Evolutionary conservation across 75 land plant genomes (phyloP), one percentile per base, ranked within the genome.

Genomic region (Cryptomeria japonica): DNA sequence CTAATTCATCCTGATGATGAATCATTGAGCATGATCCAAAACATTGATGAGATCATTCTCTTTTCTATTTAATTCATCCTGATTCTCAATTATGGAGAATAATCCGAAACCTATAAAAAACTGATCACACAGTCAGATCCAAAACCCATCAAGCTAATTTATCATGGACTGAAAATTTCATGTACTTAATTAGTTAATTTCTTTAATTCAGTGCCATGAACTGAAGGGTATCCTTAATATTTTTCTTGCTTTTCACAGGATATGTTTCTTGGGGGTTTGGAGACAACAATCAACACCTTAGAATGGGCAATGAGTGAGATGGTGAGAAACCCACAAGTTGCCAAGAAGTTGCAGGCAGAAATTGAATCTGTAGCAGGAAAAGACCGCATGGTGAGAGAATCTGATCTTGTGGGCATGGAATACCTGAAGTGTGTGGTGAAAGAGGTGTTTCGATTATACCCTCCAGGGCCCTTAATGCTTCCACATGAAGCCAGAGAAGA

Each of bases 281-380:
- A 90, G n/a, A 88, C 90, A 5, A 37, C 90, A 38, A 88, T 87
- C 1, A 44, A 61, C 68, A 85, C 86, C 12, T 86, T 32, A 18
- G 91, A 90, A 31, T 90, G 91, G 91, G 85, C 88, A 11, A 90
- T 90, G 91, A 68, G 87, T 51, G 91, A 90, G 77, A 44, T 90
- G 85, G 46, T 90, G 47, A 84, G 87, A 39, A 86, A 88, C 55
- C 91, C 91, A 4, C 36, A 86, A 1, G 42, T 86, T 8, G 34
- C 85, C 68, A 84, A 25, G 28, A 90, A 78, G 37, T 73, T 79
- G 41, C 89, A 88, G 70, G 84, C 51, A 19, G 91, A 90, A 58
- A 55, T 90, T 7, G 91, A 90, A 82, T 25, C 39, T 13, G 89
- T 90, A 25, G 88, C 88, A 22, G 89, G 87, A 15, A n/a, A 19